Evolutionary conservation across 305 asterid genomes (phyloP), one percentile per base, ranked within the genome.

Genomic region (Solanum chacoense): DNA sequence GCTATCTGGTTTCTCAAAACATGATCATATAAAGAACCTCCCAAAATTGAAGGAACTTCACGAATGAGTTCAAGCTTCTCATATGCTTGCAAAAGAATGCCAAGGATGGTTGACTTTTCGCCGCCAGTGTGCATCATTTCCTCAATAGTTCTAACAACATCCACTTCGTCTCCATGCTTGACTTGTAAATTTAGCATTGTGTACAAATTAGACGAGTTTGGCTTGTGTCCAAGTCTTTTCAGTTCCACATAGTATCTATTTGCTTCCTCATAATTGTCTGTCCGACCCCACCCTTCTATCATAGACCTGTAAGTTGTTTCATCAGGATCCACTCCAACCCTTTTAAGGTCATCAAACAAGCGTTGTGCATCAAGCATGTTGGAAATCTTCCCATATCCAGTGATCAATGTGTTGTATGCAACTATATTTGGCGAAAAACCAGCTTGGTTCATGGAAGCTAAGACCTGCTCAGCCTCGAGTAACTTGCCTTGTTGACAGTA

Each of bases 241-340:
- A 96, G 97, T 89, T 96, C 93, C 36, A 3, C 81, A 88, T 91
- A 94, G 88, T 92, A 93, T 91, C 91, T 87, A 79, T 91, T 90
- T 22, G 94, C 95, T 92, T 88, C 85, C 38, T 90, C 35, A 77
- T 93, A 96, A 89, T 92, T 92, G 35, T 91, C 93, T 71, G 91
- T 91, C 85, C 96, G 93, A 88, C 99, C 98, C 98, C 98, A 97
- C 83, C 99, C 99, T 93, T 96, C 98, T 75, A 96, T 91, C 93
- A 97, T 90, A 55, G 98, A 92, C 93, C 98, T 94, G 89, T 96
- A 97, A 11, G 99, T 96, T 37, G 97, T 92, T 92, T 93, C 99
- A 92, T 96, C 96, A 38, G 98, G 98, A 89, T 88, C 92, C 89
- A 94, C 12, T 8, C 98, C 96, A 79, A 89, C 90, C 84, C 89